Percentiles rank a stretch among this genome's conserved stretches.
Evolutionary conservation across 2,329 filamentous ascomycete genomes (phyloP).

Genomic region (Fusarium nodosum): DNA sequence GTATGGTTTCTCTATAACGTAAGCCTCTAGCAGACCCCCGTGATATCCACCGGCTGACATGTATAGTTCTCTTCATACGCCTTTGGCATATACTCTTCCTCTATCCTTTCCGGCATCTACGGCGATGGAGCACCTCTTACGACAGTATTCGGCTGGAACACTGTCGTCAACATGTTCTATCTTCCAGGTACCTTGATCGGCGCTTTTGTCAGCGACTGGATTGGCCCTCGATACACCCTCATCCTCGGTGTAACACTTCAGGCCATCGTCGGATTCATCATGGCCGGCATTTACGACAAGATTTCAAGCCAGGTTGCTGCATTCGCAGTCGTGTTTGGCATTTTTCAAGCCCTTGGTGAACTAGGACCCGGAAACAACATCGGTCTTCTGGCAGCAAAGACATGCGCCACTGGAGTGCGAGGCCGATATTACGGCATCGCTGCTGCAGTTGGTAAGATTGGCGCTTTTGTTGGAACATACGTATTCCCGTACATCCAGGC

Average conservation of each 20-base stretch:
- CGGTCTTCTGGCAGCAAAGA: slow-evolving; percentile 87
- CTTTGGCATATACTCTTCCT: slow-evolving; percentile 86
- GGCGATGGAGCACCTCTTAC: slow-evolving; percentile 73
- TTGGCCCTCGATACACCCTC: slow-evolving; percentile 83
- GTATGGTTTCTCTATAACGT: slow-evolving; percentile 91
- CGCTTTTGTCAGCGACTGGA: slow-evolving; percentile 80
- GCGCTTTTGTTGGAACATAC: slow-evolving; percentile 88
- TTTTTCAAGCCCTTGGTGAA: slow-evolving; percentile 58
- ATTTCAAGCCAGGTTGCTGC: slow-evolving; percentile 68
- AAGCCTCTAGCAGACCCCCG: slow-evolving; percentile 42
- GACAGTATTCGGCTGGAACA: slow-evolving; percentile 88
- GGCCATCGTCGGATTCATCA: slow-evolving; percentile 86
- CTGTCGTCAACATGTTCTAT: slow-evolving; percentile 89
- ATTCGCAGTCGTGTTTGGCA: slow-evolving; percentile 57
- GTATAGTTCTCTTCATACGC: slow-evolving; percentile 80
- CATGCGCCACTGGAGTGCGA: slow-evolving; percentile 87
- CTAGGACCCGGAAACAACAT: slow-evolving; percentile 93
- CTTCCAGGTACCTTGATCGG: slow-evolving; percentile 85
- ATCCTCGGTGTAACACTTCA: slow-evolving; percentile 79
- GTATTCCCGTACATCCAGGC: slow-evolving; percentile 81
- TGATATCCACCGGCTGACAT: not conserved
- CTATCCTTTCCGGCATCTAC: slow-evolving; percentile 77
- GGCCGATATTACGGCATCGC: slow-evolving; percentile 80
- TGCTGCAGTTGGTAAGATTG: slow-evolving; percentile 80
- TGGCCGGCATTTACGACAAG: slow-evolving; percentile 81